A percentile compares a stretch with the other conserved stretches of the same genome.
Evolutionary conservation across 345 rosid genomes (phyloP).

Genomic region (Acer negundo): DNA sequence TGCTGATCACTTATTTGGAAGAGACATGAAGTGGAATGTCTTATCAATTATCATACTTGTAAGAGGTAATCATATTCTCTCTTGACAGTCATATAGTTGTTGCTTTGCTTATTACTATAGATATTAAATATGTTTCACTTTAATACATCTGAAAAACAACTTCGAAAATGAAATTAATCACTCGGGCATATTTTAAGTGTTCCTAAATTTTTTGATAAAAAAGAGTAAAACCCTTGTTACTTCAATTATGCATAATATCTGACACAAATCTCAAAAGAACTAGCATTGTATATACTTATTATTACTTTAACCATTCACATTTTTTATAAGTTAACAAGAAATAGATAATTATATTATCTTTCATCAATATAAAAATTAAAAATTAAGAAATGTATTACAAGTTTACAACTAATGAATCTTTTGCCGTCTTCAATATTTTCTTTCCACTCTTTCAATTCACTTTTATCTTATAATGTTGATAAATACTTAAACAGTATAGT

Average conservation of each 20-base stretch:
- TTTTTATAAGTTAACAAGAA: background rate
- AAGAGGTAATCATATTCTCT: background rate
- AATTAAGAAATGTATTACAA: background rate
- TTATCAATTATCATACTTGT: background rate
- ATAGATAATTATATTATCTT: background rate
- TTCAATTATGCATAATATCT: background rate
- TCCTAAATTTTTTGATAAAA: background rate
- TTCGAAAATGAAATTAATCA: no score
- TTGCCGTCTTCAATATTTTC: background rate
- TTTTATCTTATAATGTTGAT: background rate
- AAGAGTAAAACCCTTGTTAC: background rate
- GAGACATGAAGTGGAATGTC: background rate
- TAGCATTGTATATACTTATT: background rate
- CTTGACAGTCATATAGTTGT: no score
- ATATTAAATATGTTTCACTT: no score
- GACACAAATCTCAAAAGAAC: background rate
- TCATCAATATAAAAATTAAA: background rate
- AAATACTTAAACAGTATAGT: no score
- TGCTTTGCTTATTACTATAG: no score
- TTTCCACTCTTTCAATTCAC: background rate
- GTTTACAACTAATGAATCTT: background rate
- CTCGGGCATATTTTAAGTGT: background rate
- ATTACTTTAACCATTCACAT: background rate
- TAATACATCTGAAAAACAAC: background rate
- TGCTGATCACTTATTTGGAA: background rate